A percentile compares a stretch with the other conserved stretches of the same genome.
Conservation (phyloP, 441 rosid species). For the Croton laevigatus region DNA sequence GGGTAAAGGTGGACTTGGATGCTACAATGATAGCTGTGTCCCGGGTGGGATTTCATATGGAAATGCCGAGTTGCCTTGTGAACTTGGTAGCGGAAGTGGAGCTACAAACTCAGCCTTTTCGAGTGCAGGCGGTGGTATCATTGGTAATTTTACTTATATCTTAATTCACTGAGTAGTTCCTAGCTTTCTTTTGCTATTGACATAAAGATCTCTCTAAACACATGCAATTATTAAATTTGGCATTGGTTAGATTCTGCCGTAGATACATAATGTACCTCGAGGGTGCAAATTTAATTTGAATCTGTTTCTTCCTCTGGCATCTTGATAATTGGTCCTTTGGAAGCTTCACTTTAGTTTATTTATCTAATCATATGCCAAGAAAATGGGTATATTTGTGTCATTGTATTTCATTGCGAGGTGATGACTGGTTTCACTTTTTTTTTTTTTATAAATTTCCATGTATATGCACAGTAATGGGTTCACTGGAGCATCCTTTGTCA, state of each 20-base stretch:
- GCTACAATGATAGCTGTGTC: slow-evolving; percentile 54
- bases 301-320: not conserved
- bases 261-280: not conserved
- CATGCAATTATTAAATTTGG: not conserved
- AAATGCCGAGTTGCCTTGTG: slow-evolving; percentile 85
- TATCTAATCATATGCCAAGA: slow-evolving; percentile 7
- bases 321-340: not conserved
- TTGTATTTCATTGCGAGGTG: slow-evolving; percentile 16
- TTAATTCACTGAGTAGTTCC: not conserved
- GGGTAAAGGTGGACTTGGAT: slow-evolving; percentile 89
- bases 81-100: slow-evolving; percentile 99
- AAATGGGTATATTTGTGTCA: slow-evolving; percentile 13
- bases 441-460: slow-evolving; percentile 21
- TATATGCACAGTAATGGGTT: slow-evolving; percentile 83
- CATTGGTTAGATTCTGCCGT: not conserved
- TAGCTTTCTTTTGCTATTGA: not conserved
- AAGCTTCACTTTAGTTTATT: not conserved
- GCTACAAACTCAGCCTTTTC: slow-evolving; percentile 56
- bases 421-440: slow-evolving; percentile 20
- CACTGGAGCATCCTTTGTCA: slow-evolving; percentile 89
- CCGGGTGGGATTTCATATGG: slow-evolving; percentile 92
- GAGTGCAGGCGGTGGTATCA: slow-evolving; percentile 92
- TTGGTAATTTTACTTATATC: slow-evolving; percentile 51
- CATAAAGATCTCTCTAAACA: too few relatives aligned
- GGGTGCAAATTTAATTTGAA: not conserved